Evolutionary conservation across 2,329 filamentous ascomycete species (phyloP), one percentile per base, ranked within the genome.

Genomic region (Aspergillus glaucus): DNA sequence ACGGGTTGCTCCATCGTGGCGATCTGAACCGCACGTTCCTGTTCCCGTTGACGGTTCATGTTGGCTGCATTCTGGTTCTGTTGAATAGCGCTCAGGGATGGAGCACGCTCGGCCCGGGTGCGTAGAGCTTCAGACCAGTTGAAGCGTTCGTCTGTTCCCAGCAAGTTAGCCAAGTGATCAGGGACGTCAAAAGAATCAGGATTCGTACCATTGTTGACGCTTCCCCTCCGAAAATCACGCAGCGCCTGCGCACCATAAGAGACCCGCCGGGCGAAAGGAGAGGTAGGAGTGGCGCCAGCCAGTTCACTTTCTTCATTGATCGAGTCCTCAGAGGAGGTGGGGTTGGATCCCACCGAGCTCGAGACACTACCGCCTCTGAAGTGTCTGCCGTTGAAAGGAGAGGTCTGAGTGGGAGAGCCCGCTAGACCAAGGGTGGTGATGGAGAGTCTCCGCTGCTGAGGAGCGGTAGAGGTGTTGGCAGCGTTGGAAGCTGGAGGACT

Each of bases 101-200:
- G 72, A 45, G 82, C 85, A 71, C 89, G 91, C 75, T 95, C 89
- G 62, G 91, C 91, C 67, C 91, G 87, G 63, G 85, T 86, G 71
- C 90, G 88, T 78, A 96, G 83, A 76, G 95, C 91, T 76, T 96
- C 92, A 66, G 89, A 88, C 87, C 92, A 95, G 74, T 95, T 95
- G 80, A 94, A 95, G 70, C 88, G 88, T 79, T 93, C 89, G 79
- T 88, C 87, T 91, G 81, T 73, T 55, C 53, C 65, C 64, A 72
- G 74, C 53, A 56, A 45, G 67, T 72, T 69, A 71, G 69, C 14
- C 14, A 36, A 12, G 10, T 12, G 26, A 30, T 12, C 26, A 30
- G 9, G 9, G 60, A 61, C 48, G 53, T 7, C 19, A 15, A 48
- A 48, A 55, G 64, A 56, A 64, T 73, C 68, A 72, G 77, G 74